Evolutionary conservation across 768 basidiomycete genomes (phyloP).

Genomic region (Tremella mesenterica): DNA sequence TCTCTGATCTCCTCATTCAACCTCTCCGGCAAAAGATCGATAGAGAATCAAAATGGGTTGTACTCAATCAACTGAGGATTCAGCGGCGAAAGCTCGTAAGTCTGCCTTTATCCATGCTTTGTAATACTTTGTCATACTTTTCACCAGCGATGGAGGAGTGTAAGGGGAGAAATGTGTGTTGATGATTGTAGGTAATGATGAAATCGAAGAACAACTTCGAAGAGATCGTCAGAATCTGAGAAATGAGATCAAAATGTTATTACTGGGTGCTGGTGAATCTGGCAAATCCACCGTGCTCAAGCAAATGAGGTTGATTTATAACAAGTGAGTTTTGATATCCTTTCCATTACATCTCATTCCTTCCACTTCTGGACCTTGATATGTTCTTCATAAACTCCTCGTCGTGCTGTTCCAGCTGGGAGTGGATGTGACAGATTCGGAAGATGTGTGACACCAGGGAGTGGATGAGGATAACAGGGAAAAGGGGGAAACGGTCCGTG

Average conservation of each 20-base stretch:
- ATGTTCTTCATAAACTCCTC: neutral
- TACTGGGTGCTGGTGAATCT: constrained; percentile 92
- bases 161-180: neutral
- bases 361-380: neutral
- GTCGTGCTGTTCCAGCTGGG: neutral
- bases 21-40: neutral
- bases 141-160: neutral
- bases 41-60: constrained; percentile 35
- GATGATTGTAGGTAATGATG: constrained; percentile 34
- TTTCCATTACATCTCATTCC: neutral
- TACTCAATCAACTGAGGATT: constrained; percentile 40
- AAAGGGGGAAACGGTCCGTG: neutral
- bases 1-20: neutral
- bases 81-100: constrained; percentile 37
- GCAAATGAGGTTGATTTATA: constrained; percentile 45
- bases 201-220: constrained; percentile 43
- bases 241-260: constrained; percentile 66
- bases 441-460: too few relatives aligned
- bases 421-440: too few relatives aligned
- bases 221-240: constrained; percentile 36
- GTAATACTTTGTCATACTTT: too few relatives aligned
- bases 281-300: constrained; percentile 57
- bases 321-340: constrained; percentile 36
- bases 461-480: neutral
- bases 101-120: neutral